phyloP scores from a whole-genome alignment of 306 rosid genomes.

The Sicyos baderoa region DNA sequence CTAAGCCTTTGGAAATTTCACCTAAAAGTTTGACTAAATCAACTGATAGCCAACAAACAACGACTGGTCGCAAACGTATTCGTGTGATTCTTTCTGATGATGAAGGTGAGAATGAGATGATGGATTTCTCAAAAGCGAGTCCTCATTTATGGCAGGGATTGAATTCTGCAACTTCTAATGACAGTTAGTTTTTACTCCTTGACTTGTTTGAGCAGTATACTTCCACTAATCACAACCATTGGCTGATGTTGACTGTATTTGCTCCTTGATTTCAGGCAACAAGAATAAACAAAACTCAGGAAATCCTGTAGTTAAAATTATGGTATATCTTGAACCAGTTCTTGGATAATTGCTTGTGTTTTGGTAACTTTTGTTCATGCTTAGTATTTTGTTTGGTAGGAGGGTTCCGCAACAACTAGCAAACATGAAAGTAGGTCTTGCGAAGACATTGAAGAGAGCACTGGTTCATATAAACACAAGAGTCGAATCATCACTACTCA shows the following conservation, averaged over 20 bases:
- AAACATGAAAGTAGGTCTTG: constrained; percentile 27
- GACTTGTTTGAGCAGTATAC: constrained; percentile 23
- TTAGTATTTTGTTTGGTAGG: constrained; percentile 43
- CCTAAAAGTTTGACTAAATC: constrained; percentile 36
- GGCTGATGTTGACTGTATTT: constrained; percentile 23
- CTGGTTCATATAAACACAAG: constrained; percentile 55
- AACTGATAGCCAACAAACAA: constrained; percentile 30
- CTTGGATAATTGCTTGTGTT: constrained; percentile 19
- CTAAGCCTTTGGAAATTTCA: constrained; percentile 28
- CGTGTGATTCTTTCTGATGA: constrained; percentile 67
- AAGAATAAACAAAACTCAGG: constrained; percentile 26
- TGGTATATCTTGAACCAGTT: constrained; percentile 38
- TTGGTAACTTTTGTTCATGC: constrained; percentile 19
- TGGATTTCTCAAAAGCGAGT: constrained; percentile 36
- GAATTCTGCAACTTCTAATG: constrained; percentile 40
- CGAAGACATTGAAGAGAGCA: constrained; percentile 53
- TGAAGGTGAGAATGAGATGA: constrained; percentile 42
- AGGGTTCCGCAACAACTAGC: constrained; percentile 35
- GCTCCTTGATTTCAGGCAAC: constrained; percentile 43
- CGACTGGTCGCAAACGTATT: constrained; percentile 49
- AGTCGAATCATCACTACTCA: constrained; percentile 32
- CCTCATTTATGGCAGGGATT: constrained; percentile 26
- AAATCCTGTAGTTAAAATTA: constrained; percentile 32
- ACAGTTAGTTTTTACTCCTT: constrained; percentile 42
- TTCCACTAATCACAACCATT: constrained; percentile 13